Conservation (phyloP, 768 basidiomycete species). For the Panaeolus papilionaceus region DNA sequence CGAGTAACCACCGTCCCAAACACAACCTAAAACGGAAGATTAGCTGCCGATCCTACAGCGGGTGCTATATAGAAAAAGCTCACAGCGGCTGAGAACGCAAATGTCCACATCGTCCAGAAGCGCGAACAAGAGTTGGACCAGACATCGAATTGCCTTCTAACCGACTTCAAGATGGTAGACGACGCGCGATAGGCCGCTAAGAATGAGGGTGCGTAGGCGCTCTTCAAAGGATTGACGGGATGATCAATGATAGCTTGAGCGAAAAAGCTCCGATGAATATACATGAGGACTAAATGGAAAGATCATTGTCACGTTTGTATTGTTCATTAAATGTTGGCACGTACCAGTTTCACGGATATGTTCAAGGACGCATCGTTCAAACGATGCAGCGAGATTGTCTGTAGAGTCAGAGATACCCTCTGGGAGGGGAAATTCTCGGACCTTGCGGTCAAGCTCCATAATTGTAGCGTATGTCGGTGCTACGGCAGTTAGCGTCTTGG, state of each 20-base stretch:
- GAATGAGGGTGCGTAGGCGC: conserved; percentile 68
- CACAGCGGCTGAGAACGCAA: conserved; percentile 60
- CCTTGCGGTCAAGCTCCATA: conserved; percentile 71
- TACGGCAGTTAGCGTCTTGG: conserved; percentile 66
- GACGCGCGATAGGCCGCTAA: conserved; percentile 66
- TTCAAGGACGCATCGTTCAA: conserved; percentile 53
- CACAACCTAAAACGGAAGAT: conserved; percentile 55
- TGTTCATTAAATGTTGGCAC: neutral
- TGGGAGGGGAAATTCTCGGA: conserved; percentile 68
- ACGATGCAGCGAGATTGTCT: conserved; percentile 44
- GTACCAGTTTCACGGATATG: conserved; percentile 55
- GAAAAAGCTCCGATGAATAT: conserved; percentile 73
- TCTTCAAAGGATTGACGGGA: conserved; percentile 70
- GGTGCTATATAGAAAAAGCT: conserved; percentile 22
- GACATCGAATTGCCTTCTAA: conserved; percentile 52
- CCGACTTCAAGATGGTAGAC: conserved; percentile 58
- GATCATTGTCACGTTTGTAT: conserved; percentile 9
- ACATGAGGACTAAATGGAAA: conserved; percentile 50
- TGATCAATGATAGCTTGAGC: conserved; percentile 75
- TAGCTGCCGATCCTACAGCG: neutral
- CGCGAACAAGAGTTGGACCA: conserved; percentile 56
- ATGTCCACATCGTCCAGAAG: conserved; percentile 71
- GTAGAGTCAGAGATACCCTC: conserved; percentile 45
- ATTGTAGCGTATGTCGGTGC: conserved; percentile 68
- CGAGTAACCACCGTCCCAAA: conserved; percentile 83